Evolutionary conservation across 2,329 filamentous ascomycete species (phyloP).

Genomic region (Talaromyces rugulosus): DNA sequence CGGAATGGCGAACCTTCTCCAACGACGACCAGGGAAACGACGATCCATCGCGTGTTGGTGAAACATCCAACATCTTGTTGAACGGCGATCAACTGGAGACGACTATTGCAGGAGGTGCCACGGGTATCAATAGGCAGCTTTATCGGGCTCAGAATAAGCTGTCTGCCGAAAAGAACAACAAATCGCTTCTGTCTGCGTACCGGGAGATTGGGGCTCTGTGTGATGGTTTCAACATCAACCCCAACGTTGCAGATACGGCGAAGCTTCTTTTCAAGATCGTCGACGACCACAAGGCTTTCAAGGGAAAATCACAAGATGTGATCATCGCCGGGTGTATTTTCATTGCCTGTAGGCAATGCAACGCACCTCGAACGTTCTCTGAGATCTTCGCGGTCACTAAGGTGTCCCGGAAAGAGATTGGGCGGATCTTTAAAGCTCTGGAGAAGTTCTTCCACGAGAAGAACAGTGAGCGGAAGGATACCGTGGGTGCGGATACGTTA

Average conservation of each 20-base stretch:
- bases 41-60: constrained; percentile 96
- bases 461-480: constrained; percentile 55
- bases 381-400: constrained; percentile 93
- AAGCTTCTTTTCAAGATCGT: constrained; percentile 95
- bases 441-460: constrained; percentile 81
- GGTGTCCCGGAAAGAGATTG: constrained; percentile 96
- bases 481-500: constrained; percentile 60
- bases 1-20: constrained; percentile 97
- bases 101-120: constrained; percentile 77
- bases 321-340: constrained; percentile 97
- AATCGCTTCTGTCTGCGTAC: constrained; percentile 74
- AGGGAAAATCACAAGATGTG: constrained; percentile 89
- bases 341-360: constrained; percentile 88
- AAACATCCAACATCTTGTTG: constrained; percentile 82
- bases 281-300: constrained; percentile 88
- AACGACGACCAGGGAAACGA: constrained; percentile 97
- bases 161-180: constrained; percentile 76
- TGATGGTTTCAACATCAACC: constrained; percentile 76
- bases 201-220: constrained; percentile 85
- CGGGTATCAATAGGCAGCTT: constrained; percentile 67
- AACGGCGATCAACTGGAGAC: constrained; percentile 89
- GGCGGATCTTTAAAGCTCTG: constrained; percentile 87
- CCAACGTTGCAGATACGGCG: constrained; percentile 78
- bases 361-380: constrained; percentile 81
- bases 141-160: constrained; percentile 80